phyloP scores from a whole-genome alignment of 1,284 basidiomycete species.

The Ustilago trichophora region DNA sequence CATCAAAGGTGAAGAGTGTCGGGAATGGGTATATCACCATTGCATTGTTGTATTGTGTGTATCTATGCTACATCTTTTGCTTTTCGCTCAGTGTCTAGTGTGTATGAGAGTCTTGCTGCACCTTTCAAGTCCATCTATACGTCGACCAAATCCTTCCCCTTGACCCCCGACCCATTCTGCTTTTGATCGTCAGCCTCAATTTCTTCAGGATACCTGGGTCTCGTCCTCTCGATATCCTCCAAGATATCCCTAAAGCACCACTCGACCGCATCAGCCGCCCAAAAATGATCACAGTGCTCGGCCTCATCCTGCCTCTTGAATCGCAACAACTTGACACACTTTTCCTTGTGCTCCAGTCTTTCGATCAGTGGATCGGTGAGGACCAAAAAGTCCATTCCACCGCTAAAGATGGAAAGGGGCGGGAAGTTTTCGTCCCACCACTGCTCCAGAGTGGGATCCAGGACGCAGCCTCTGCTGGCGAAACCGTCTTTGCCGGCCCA shows the following conservation, averaged over 20 bases:
- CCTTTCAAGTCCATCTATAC: too few species aligned
- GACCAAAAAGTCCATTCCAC: slow-evolving; percentile 65
- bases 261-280: slow-evolving; percentile 74
- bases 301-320: slow-evolving; percentile 70
- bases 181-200: too few species aligned
- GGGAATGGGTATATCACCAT: too few species aligned
- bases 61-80: too few species aligned
- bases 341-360: slow-evolving; percentile 52
- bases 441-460: slow-evolving; percentile 70
- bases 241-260: slow-evolving; percentile 69
- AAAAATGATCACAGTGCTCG: slow-evolving; percentile 70
- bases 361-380: slow-evolving; percentile 60
- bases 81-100: too few species aligned
- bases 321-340: slow-evolving; percentile 70
- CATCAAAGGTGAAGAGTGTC: too few species aligned
- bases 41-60: too few species aligned
- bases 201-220: slow-evolving; percentile 44
- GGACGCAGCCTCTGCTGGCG: slow-evolving; percentile 71
- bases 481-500: slow-evolving; percentile 74
- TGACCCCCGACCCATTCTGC: too few species aligned
- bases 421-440: slow-evolving; percentile 74
- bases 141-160: slow-evolving; percentile 1
- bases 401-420: slow-evolving; percentile 72
- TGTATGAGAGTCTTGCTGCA: too few species aligned
- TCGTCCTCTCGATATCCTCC: slow-evolving; percentile 51